Conservation (phyloP, 2,329 filamentous ascomycete species). For the Pseudonectria foliicola region DNA sequence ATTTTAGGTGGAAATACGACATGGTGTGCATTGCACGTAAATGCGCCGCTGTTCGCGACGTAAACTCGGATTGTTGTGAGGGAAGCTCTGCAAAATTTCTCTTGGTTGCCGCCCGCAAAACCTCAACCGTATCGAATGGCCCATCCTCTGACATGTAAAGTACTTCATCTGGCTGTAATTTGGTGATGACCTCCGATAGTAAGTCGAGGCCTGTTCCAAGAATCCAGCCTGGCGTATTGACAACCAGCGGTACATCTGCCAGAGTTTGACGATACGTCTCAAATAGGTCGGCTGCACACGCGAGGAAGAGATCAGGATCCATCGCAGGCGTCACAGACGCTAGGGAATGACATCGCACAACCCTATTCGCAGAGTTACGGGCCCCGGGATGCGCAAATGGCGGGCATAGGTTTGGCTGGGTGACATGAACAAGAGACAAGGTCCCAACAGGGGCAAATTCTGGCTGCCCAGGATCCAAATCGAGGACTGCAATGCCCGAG, state of each 20-base stretch:
- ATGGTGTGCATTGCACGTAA: slow-evolving; percentile 69
- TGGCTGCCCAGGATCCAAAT: slow-evolving; percentile 71
- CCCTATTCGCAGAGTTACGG: slow-evolving; percentile 24
- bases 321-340: slow-evolving; percentile 58
- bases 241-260: slow-evolving; percentile 49
- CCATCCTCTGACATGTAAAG: slow-evolving; percentile 64
- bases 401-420: slow-evolving; percentile 55
- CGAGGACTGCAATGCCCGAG: slow-evolving; percentile 50
- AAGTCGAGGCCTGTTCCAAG: slow-evolving; percentile 63
- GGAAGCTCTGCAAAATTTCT: slow-evolving; percentile 45
- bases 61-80: slow-evolving; percentile 50
- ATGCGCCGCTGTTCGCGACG: slow-evolving; percentile 55
- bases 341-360: slow-evolving; percentile 58
- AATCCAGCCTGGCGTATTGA: slow-evolving; percentile 72
- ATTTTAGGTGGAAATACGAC: slow-evolving; percentile 62
- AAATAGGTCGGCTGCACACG: slow-evolving; percentile 57
- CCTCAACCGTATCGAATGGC: slow-evolving; percentile 48
- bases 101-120: slow-evolving; percentile 38
- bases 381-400: slow-evolving; percentile 55
- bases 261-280: slow-evolving; percentile 44
- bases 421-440: slow-evolving; percentile 58
- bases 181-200: slow-evolving; percentile 48
- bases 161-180: slow-evolving; percentile 51
- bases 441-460: slow-evolving; percentile 66
- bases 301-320: slow-evolving; percentile 59